phyloP scores from a whole-genome alignment of 331 rosid genomes.

The Malus hybrid region DNA sequence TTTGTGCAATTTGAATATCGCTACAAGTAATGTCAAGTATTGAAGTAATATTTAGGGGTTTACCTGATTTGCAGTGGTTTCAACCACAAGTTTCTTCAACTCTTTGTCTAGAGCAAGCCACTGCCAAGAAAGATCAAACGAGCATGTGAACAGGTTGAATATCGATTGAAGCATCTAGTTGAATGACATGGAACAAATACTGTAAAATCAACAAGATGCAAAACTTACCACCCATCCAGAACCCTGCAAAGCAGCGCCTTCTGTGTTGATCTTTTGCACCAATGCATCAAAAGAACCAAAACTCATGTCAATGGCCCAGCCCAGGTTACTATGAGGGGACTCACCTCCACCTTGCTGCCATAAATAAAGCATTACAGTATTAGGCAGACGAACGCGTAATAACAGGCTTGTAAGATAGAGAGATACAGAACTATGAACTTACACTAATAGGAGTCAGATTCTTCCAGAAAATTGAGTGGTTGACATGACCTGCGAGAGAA shows the following conservation, averaged over 20 bases:
- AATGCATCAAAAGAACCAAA: conserved; percentile 69
- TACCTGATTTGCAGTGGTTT: conserved; percentile 97
- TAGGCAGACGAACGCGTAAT: not conserved
- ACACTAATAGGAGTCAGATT: conserved; percentile 68
- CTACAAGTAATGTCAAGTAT: not conserved
- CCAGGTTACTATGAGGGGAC: conserved; percentile 61
- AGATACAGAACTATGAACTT: conserved; percentile 17
- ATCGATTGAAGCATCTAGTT: not conserved
- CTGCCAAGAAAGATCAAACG: conserved; percentile 34
- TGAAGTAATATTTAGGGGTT: not conserved
- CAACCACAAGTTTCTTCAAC: conserved; percentile 77
- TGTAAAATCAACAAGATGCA: conserved; percentile 12
- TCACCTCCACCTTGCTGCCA: conserved; percentile 98
- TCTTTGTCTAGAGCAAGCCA: conserved; percentile 98
- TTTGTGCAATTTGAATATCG: not conserved
- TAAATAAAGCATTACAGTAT: not conserved
- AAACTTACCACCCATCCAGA: conserved; percentile 99
- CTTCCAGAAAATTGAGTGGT: conserved; percentile 98
- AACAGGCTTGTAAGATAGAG: not conserved
- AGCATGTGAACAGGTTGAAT: conserved; percentile 1
- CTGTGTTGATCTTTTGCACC: conserved; percentile 58
- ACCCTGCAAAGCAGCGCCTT: conserved; percentile 95
- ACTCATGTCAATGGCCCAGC: conserved; percentile 79
- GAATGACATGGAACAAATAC: conserved; percentile 1
- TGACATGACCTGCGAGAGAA: conserved; percentile 64